Evolutionary conservation across 441 rosid genomes (phyloP), one percentile per base, ranked within the genome.

Genomic region (Raphanus hybrid): DNA sequence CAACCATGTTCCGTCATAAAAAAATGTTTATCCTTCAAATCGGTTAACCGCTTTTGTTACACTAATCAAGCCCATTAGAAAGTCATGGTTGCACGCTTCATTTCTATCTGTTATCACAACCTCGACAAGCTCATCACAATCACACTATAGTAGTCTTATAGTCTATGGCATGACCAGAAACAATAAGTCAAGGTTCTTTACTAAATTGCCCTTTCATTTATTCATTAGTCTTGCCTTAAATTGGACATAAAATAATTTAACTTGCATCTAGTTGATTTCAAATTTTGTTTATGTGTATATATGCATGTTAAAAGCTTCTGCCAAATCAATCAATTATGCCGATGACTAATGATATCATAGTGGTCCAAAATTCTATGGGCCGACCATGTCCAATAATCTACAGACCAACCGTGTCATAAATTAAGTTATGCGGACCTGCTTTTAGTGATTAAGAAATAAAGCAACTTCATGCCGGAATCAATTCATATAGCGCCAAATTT

Each of bases 121-220:
- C 18, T 32, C 48, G 18, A 69, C 32, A 55, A 10, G 64, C 64
- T 41, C 64, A 55, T 35, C 63, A 16, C 37, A 34, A 54, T 69
- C 34, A 29, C 32, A 55, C 52, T 45, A 35, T 7, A 57, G 12
- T 62, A 62, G 41, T 23, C 26, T 23, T 23, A 23, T 23, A 23
- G 26, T 29, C 57, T 50, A 15, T 9, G 37, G 29, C 29, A 15
- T 64, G 29, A 64, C 37, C 68, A 16, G 50, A 37, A 18, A 55
- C 12, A 12, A 55, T 55, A 55, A 0, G 29, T 55, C 61, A 55
- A 20, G 61, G 61, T 18, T 55, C n/a, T 35, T 14, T 2, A 29
- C 61, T 5, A 29, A 34, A 29, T 34, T 54, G 1, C 15, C 32
- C 6, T 14, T 63, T 65, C 8, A 65, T 65, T 41, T 65, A 64